Conservation (phyloP, 768 basidiomycete species). For the Cystofilobasidium capitatum region DNA sequence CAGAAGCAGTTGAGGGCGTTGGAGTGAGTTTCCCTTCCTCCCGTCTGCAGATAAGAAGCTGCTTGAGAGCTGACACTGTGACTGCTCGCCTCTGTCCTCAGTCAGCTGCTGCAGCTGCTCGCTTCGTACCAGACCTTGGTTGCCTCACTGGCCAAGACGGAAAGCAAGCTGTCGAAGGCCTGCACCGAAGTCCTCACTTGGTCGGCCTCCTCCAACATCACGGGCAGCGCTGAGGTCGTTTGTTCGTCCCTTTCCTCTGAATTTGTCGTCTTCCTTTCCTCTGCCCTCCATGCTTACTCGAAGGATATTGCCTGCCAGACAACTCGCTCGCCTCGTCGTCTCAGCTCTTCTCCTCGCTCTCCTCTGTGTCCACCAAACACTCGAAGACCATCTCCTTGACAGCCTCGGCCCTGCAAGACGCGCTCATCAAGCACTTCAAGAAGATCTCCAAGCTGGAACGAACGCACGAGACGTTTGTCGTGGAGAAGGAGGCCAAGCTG, state of each 20-base stretch:
- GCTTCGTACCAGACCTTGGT: not conserved
- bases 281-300: not conserved
- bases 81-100: not conserved
- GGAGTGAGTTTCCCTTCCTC: not conserved
- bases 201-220: not conserved
- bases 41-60: too few species aligned
- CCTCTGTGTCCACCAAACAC: not conserved
- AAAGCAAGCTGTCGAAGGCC: not conserved
- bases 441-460: not conserved
- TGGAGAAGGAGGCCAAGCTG: not conserved
- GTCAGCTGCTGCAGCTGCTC: not conserved
- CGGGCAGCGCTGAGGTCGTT: not conserved
- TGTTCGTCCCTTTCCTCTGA: not conserved
- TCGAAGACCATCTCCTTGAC: not conserved
- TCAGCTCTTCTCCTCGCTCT: not conserved
- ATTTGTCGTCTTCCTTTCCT: not conserved
- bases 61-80: not conserved
- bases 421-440: not conserved
- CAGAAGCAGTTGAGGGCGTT: not conserved
- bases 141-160: not conserved
- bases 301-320: not conserved
- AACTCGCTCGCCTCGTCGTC: not conserved
- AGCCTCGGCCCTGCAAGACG: not conserved
- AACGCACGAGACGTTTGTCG: not conserved
- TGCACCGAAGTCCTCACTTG: not conserved